Conservation (phyloP, 73 alveolate species). For the Durusdinium trenchii region DNA sequence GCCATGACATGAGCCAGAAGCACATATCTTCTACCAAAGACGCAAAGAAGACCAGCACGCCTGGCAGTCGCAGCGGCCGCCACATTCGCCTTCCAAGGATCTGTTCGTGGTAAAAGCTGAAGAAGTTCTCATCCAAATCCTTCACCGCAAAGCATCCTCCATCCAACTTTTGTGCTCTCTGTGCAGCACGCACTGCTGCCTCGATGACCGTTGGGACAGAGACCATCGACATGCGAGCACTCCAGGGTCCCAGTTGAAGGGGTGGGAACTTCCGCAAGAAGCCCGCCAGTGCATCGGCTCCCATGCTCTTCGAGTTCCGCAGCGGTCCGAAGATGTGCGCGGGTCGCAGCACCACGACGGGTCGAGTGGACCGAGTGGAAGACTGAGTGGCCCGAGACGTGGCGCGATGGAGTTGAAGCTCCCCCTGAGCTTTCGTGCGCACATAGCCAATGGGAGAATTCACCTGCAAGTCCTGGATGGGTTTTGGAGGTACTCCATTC, state of each 20-base stretch:
- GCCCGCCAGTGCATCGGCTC: conserved; percentile 69
- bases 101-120: conserved; percentile 48
- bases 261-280: conserved; percentile 61
- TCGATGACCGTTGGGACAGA: conserved; percentile 46
- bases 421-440: conserved; percentile 67
- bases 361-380: neutral
- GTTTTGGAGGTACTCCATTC: neutral
- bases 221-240: conserved; percentile 31
- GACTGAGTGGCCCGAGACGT: no score
- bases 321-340: conserved; percentile 56
- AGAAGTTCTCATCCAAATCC: conserved; percentile 82
- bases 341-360: conserved; percentile 16
- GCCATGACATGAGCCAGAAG: conserved; percentile 46
- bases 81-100: conserved; percentile 28
- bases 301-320: neutral
- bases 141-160: conserved; percentile 35
- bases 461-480: conserved; percentile 31
- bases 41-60: conserved; percentile 24
- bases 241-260: conserved; percentile 34
- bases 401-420: neutral
- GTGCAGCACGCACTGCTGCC: conserved; percentile 83
- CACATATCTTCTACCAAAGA: conserved; percentile 11
- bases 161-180: neutral
- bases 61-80: conserved; percentile 26
- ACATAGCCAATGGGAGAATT: conserved; percentile 63